Conservation (phyloP, 1,139 yeast species). For the Yamadazyma diddensiae region DNA sequence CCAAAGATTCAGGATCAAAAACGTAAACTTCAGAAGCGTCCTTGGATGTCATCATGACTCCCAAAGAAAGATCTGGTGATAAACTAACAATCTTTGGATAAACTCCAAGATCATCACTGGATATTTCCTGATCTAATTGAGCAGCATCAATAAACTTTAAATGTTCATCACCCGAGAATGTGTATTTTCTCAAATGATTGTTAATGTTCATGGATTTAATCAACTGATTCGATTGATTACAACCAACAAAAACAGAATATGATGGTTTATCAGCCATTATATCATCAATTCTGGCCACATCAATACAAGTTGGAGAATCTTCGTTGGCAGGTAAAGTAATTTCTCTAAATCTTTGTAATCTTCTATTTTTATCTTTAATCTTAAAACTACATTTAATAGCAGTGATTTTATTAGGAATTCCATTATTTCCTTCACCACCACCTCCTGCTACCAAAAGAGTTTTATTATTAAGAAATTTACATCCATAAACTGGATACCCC, state of each 20-base stretch:
- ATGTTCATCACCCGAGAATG: conserved; percentile 54
- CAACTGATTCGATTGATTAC: conserved; percentile 61
- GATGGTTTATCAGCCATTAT: conserved; percentile 29
- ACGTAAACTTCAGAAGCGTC: conserved; percentile 58
- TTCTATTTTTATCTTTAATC: conserved; percentile 45
- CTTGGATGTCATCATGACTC: conserved; percentile 61
- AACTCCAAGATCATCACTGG: conserved; percentile 37
- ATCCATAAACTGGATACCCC: conserved; percentile 82
- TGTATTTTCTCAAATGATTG: conserved; percentile 69
- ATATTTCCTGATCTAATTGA: conserved; percentile 41
- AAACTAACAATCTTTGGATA: conserved; percentile 59
- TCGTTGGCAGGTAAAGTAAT: conserved; percentile 58
- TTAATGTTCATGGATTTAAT: conserved; percentile 60
- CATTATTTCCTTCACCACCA: conserved; percentile 90
- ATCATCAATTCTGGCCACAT: conserved; percentile 21
- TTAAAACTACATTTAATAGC: conserved; percentile 61
- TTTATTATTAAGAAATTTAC: conserved; percentile 62
- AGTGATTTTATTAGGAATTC: conserved; percentile 83
- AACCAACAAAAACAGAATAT: conserved; percentile 56
- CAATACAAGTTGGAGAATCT: conserved; percentile 75
- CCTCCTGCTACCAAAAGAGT: conserved; percentile 83
- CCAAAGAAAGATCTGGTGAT: conserved; percentile 52
- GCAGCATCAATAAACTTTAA: conserved; percentile 59
- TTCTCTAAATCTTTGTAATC: conserved; percentile 62
- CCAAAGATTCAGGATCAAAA: conserved; percentile 56